phyloP scores from a whole-genome alignment of 768 basidiomycete species.

The Phlegmacium glaucopus region DNA sequence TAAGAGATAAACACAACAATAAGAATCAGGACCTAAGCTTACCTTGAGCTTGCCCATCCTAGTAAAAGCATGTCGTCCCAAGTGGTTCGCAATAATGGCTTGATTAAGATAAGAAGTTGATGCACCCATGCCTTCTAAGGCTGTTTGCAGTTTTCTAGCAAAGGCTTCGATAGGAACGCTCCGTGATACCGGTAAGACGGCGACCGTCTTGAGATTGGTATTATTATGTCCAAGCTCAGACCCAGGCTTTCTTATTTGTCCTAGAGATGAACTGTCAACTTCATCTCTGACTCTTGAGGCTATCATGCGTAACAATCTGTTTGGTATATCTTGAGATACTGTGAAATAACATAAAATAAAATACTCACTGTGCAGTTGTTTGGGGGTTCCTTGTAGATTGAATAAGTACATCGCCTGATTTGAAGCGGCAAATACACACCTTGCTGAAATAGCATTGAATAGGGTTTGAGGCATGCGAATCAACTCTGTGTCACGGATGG shows the following conservation, averaged over 20 bases:
- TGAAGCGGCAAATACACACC: constrained; percentile 39
- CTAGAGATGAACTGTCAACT: constrained; percentile 58
- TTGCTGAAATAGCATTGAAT: constrained; percentile 93
- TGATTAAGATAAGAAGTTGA: constrained; percentile 92
- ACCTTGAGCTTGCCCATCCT: constrained; percentile 97
- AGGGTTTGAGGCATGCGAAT: constrained; percentile 96
- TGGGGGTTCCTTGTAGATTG: constrained; percentile 61
- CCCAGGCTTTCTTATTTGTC: constrained; percentile 47
- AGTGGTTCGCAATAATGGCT: constrained; percentile 85
- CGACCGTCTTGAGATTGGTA: constrained; percentile 89
- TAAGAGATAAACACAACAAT: not conserved
- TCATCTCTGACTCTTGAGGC: constrained; percentile 88
- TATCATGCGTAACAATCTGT: constrained; percentile 79
- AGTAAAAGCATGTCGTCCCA: constrained; percentile 94
- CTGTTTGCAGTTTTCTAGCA: constrained; percentile 81
- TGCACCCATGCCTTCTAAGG: constrained; percentile 91
- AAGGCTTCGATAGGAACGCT: constrained; percentile 89
- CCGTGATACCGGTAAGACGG: constrained; percentile 83
- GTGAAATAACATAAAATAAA: not conserved
- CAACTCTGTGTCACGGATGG: constrained; percentile 96
- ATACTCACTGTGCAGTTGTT: constrained; percentile 71
- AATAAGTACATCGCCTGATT: constrained; percentile 1
- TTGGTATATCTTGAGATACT: not conserved
- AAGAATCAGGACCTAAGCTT: constrained; percentile 31
- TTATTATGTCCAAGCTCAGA: constrained; percentile 75